Evolutionary conservation across 2,329 filamentous ascomycete species (phyloP).

Genomic region (Trichoderma gracile): DNA sequence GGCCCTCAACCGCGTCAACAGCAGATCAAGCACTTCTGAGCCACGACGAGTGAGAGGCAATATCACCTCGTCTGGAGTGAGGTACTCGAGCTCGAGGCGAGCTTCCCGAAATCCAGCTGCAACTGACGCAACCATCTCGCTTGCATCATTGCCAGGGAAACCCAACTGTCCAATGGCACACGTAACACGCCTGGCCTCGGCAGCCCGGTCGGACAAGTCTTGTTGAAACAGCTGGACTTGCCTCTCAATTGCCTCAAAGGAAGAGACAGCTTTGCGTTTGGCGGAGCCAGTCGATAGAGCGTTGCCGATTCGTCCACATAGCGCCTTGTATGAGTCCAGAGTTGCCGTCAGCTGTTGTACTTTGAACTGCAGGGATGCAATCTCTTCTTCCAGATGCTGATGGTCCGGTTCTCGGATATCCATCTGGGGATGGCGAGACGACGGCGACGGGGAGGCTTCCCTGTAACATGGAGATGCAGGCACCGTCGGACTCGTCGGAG

Average conservation of each 20-base stretch:
- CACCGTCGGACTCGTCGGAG: slow-evolving; percentile 52
- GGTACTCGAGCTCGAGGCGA: slow-evolving; percentile 62
- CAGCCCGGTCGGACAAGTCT: slow-evolving; percentile 51
- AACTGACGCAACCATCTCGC: slow-evolving; percentile 53
- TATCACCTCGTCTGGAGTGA: slow-evolving; percentile 59
- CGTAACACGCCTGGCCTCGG: slow-evolving; percentile 48
- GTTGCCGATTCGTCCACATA: slow-evolving; percentile 42
- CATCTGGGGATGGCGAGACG: slow-evolving; percentile 45
- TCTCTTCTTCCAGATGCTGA: slow-evolving; percentile 47
- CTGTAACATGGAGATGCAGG: slow-evolving; percentile 43
- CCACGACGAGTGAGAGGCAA: slow-evolving; percentile 55
- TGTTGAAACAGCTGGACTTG: slow-evolving; percentile 48
- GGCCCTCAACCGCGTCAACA: slow-evolving; percentile 52
- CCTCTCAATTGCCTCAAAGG: slow-evolving; percentile 42
- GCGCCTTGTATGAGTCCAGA: slow-evolving; percentile 49
- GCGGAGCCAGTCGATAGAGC: slow-evolving; percentile 37
- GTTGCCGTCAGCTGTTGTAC: slow-evolving; percentile 49
- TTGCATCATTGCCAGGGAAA: slow-evolving; percentile 50
- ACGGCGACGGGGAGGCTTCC: slow-evolving; percentile 24
- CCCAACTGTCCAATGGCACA: slow-evolving; percentile 51
- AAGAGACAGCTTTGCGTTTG: slow-evolving; percentile 20
- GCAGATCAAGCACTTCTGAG: slow-evolving; percentile 56
- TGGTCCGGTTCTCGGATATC: slow-evolving; percentile 47
- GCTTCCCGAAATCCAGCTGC: slow-evolving; percentile 55
- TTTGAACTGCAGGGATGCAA: slow-evolving; percentile 52